Evolutionary conservation across 805 yeast genomes (phyloP).

Genomic region (Saturnispora saitoi): DNA sequence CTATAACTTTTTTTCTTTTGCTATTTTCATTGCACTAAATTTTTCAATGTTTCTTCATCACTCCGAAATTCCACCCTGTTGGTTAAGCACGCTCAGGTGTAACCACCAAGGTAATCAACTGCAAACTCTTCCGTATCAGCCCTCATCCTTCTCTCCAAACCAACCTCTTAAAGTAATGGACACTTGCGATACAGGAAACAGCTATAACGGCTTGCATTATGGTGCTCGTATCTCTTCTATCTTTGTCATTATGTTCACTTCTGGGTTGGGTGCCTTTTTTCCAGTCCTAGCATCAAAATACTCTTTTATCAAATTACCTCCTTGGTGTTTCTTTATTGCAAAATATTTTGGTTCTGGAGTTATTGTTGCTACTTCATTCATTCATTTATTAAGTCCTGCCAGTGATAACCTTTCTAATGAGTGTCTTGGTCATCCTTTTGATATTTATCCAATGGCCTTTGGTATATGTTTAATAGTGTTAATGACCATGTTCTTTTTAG

Average conservation of each 20-base stretch:
- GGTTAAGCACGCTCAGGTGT: background rate
- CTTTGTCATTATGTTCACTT: slow-evolving; percentile 52
- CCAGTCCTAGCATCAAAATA: slow-evolving; percentile 54
- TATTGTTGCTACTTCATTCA: slow-evolving; percentile 72
- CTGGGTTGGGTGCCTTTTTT: slow-evolving; percentile 51
- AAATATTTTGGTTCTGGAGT: slow-evolving; percentile 82
- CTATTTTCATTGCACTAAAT: background rate
- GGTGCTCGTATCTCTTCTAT: slow-evolving; percentile 48
- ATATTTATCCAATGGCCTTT: slow-evolving; percentile 45
- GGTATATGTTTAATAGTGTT: slow-evolving; percentile 44
- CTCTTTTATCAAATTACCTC: slow-evolving; percentile 50
- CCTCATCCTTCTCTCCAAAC: background rate
- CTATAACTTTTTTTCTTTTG: background rate
- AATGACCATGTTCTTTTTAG: slow-evolving; percentile 44
- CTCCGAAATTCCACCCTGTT: slow-evolving; percentile 1
- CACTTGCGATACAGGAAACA: slow-evolving; percentile 16
- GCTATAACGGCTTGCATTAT: slow-evolving; percentile 26
- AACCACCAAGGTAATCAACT: slow-evolving; percentile 1
- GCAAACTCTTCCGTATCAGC: background rate
- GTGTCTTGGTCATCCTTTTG: slow-evolving; percentile 57
- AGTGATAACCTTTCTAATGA: slow-evolving; percentile 43
- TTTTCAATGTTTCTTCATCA: background rate
- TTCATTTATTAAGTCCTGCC: slow-evolving; percentile 68
- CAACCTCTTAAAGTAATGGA: slow-evolving; percentile 8
- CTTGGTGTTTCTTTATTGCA: slow-evolving; percentile 56